A percentile compares a stretch with the other conserved stretches of the same genome.
phyloP scores from a whole-genome alignment of 2,329 filamentous ascomycete genomes.

The Talaromyces amestolkiae region DNA sequence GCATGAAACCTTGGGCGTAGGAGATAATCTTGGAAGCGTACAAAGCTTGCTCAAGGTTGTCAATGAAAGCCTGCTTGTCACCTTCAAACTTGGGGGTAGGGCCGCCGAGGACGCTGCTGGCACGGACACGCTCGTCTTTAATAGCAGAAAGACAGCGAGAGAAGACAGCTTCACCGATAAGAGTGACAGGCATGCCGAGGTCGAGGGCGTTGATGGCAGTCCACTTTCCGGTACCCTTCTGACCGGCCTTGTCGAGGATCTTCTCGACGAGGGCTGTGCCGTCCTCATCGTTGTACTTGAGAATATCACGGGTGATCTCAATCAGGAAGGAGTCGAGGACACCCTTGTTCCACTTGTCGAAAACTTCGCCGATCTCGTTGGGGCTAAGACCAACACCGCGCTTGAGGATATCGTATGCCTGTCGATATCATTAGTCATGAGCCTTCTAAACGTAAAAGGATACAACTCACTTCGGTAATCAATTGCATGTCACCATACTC shows the following conservation, averaged over 20 bases:
- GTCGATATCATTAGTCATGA: constrained; percentile 3
- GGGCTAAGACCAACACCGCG: constrained; percentile 82
- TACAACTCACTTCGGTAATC: constrained; percentile 80
- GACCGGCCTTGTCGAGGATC: constrained; percentile 96
- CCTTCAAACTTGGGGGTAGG: constrained; percentile 79
- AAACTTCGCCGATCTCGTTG: constrained; percentile 95
- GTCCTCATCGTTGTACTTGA: constrained; percentile 97
- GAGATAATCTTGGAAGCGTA: constrained; percentile 99
- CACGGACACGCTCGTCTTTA: constrained; percentile 87
- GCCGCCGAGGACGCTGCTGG: constrained; percentile 74
- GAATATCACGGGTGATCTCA: constrained; percentile 97
- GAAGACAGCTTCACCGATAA: constrained; percentile 97
- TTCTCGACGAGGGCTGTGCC: constrained; percentile 91
- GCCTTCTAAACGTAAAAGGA: background rate
- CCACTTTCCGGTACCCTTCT: constrained; percentile 99
- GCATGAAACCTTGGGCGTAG: constrained; percentile 99
- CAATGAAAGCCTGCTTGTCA: constrained; percentile 88
- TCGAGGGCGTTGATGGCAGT: constrained; percentile 98
- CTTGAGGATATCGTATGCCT: constrained; percentile 99
- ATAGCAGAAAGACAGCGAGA: constrained; percentile 89
- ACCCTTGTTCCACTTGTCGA: constrained; percentile 96
- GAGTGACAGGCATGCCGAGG: constrained; percentile 95
- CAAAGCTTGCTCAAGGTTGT: constrained; percentile 96
- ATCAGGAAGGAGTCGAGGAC: constrained; percentile 99
- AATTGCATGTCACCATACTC: constrained; percentile 99